Conservation (phyloP, 352 stramenopile genomes). For the Globisporangium viniferum region DNA sequence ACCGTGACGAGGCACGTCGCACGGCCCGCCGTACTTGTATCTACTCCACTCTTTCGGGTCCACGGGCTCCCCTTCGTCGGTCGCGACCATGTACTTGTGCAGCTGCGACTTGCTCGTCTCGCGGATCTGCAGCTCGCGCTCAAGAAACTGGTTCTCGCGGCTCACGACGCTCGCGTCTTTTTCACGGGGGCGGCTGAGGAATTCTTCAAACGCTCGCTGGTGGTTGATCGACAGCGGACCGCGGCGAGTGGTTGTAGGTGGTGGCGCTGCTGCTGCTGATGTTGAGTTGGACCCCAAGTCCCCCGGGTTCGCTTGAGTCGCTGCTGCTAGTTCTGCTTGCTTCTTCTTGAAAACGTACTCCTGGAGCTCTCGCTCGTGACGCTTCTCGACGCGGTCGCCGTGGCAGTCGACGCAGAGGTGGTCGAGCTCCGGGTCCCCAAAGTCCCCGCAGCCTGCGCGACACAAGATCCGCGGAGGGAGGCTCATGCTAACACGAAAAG, state of each 20-base stretch:
- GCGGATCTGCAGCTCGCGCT: conserved; percentile 49
- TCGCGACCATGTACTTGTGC: conserved; percentile 67
- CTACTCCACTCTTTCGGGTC: conserved; percentile 64
- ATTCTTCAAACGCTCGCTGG: conserved; percentile 47
- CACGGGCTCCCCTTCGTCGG: conserved; percentile 45
- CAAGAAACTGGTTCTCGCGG: conserved; percentile 57
- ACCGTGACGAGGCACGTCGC: conserved; percentile 38
- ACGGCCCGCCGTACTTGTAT: conserved; percentile 48
- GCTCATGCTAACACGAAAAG: conserved; percentile 32
- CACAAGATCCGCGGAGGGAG: conserved; percentile 44
- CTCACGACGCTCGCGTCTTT: conserved; percentile 31
- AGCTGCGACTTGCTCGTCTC: conserved; percentile 56
- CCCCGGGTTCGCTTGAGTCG: background rate
- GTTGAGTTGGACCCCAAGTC: background rate
- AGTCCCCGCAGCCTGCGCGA: conserved; percentile 48
- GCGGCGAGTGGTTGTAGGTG: conserved; percentile 18
- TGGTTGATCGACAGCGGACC: conserved; percentile 50
- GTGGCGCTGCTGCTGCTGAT: background rate
- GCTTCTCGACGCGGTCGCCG: conserved; percentile 41
- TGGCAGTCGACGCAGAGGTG: conserved; percentile 72
- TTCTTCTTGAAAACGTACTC: conserved; percentile 25
- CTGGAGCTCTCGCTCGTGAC: conserved; percentile 39
- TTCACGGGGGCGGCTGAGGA: conserved; percentile 42
- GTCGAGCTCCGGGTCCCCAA: conserved; percentile 54
- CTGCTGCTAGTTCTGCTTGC: background rate